phyloP scores from a whole-genome alignment of 208 protist species.

The Trypanosoma congolense region DNA sequence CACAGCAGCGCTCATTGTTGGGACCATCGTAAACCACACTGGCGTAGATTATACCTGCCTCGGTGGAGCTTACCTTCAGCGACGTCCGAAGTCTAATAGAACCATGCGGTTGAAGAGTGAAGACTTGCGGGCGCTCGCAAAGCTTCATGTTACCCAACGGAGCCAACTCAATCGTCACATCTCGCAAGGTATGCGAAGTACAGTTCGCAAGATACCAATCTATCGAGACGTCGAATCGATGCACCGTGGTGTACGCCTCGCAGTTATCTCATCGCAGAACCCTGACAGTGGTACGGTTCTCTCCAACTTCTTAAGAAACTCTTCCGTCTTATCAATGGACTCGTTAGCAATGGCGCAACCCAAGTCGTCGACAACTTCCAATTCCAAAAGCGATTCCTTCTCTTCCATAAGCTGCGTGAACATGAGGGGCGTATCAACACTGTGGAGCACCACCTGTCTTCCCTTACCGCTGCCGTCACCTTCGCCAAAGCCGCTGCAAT shows the following conservation, averaged over 20 bases:
- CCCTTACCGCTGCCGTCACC: not conserved
- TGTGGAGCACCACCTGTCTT: slow-evolving; percentile 20
- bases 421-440: slow-evolving; percentile 64
- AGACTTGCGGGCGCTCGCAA: slow-evolving; percentile 92
- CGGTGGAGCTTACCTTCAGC: slow-evolving; percentile 97
- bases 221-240: slow-evolving; percentile 97
- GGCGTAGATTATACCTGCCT: slow-evolving; percentile 96
- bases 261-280: slow-evolving; percentile 95
- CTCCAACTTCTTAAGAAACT: slow-evolving; percentile 71
- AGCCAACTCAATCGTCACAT: slow-evolving; percentile 95
- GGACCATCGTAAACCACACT: slow-evolving; percentile 96
- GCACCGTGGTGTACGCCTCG: slow-evolving; percentile 95
- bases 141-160: slow-evolving; percentile 97
- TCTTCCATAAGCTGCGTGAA: slow-evolving; percentile 72
- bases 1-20: slow-evolving; percentile 77
- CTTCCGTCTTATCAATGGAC: slow-evolving; percentile 30
- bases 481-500: too few relatives aligned
- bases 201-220: slow-evolving; percentile 94
- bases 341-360: slow-evolving; percentile 32
- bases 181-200: slow-evolving; percentile 91
- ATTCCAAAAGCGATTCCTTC: slow-evolving; percentile 49
- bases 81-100: slow-evolving; percentile 85
- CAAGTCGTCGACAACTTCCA: slow-evolving; percentile 45
- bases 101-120: slow-evolving; percentile 89
- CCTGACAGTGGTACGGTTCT: slow-evolving; percentile 94